A percentile compares a stretch with the other conserved stretches of the same genome.
These are phyloP conservation scores for Chlorokybus atmophyticus DNA, from an alignment of 139 green algal genomes.

Conservation along the genomic window DNA sequence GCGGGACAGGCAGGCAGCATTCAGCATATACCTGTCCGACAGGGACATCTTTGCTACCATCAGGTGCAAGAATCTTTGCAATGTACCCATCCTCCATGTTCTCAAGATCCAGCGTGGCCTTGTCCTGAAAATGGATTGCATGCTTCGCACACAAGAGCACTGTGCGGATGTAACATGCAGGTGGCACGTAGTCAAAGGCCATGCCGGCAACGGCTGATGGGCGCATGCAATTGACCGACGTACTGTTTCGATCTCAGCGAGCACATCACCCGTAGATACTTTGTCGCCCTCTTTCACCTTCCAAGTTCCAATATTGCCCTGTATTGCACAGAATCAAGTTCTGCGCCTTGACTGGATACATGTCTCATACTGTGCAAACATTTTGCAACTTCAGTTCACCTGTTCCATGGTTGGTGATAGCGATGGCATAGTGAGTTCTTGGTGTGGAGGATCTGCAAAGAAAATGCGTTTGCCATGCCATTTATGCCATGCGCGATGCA, in stretches of 20 bases:
- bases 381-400: constrained; percentile 2
- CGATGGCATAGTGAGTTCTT: constrained; percentile 10
- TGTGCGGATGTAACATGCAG: no score
- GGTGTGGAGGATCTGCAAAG: not conserved
- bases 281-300: constrained; percentile 57
- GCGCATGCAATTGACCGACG: not conserved
- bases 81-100: constrained; percentile 50
- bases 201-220: not conserved
- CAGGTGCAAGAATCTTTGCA: constrained; percentile 47
- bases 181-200: not conserved
- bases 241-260: constrained; percentile 83
- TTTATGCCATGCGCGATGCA: no score
- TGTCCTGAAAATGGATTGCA: constrained; percentile 56
- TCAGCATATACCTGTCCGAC: constrained; percentile 39
- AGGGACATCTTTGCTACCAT: constrained; percentile 52
- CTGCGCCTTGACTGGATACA: not conserved
- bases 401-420: constrained; percentile 17
- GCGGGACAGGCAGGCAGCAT: not conserved
- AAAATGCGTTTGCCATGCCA: no score
- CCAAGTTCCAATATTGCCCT: constrained; percentile 78
- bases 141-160: no score
- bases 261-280: constrained; percentile 56
- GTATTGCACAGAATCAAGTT: not conserved
- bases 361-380: not conserved
- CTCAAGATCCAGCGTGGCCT: constrained; percentile 50